Base-by-base conservation (phyloP, 1,284 basidiomycete species). In the Cystobasidium slooffiae region DNA sequence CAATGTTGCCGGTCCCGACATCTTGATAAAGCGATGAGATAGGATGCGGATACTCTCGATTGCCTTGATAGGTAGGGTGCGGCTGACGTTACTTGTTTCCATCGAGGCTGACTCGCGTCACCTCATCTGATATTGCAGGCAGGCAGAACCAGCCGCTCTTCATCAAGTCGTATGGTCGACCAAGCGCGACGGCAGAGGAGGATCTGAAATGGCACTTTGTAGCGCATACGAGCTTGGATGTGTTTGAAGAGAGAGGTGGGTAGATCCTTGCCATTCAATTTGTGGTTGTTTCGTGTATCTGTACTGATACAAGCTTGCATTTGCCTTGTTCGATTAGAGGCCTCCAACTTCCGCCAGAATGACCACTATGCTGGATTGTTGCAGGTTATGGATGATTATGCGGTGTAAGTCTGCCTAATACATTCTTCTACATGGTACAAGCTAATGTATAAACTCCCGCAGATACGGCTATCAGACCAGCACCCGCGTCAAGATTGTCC, bases 381-480 rank as follows among this genome's bases (percentile, higher is more conserved):
- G 4, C 81, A 80, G 66, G 81, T 81, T 0, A 79, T 82, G 76
- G 82, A 83, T 53, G 82, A 83, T 68, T 78, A 82, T 51, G 82
- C 82, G 0, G 77, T 83, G 80, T 80, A 49, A 61, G 79, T 74
- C n/a, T 0, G 12, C n/a, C 5, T 52, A 80, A 62, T 79, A 79
- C 0, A 79, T 81, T 72, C 81, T 82, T 61, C 82, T 82, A 65
- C 76, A 81, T 47, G 82, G 74, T 82, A 79, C 79, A 44, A 52
- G 77, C 68, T 22, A 18, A 0, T 24, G 20, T 9, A 44, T 31
- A 7, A 43, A 5, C n/a, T 37, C 0, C 4, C 6, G 44, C 75
- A 81, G 80, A 9, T 83, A 83, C 65, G 82, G 82, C 64, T 82
- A 82, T 49, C 81, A 82, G 46, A 82, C 80, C 16, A 81, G 80